phyloP scores from a whole-genome alignment of 2,329 filamentous ascomycete species.

The Periconia sp. region DNA sequence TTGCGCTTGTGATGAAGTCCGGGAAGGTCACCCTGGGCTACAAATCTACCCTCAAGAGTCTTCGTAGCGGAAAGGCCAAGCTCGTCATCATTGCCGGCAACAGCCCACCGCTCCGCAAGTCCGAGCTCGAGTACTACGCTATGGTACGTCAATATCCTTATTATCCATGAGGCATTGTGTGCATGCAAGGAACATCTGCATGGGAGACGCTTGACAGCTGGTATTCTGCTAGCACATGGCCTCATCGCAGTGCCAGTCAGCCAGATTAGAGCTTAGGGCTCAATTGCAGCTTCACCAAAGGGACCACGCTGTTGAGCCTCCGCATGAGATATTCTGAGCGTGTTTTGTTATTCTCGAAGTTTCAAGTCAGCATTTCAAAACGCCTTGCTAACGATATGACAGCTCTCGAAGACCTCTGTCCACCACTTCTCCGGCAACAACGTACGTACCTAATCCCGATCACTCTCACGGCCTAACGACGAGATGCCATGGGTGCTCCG shows the following conservation, averaged over 20 bases:
- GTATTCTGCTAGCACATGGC: too few relatives aligned
- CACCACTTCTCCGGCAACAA: constrained; percentile 99
- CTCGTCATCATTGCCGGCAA: constrained; percentile 95
- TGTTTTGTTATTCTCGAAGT: too few relatives aligned
- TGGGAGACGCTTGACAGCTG: too few relatives aligned
- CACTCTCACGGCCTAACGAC: constrained; percentile 48
- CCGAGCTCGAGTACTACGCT: constrained; percentile 81
- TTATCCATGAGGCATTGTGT: too few relatives aligned
- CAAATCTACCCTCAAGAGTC: constrained; percentile 85
- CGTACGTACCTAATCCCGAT: constrained; percentile 69
- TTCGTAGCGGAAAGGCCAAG: constrained; percentile 97
- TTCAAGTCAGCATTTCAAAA: too few relatives aligned
- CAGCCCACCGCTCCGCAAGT: constrained; percentile 97
- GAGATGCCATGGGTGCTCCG: constrained; percentile 42
- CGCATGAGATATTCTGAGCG: too few relatives aligned
- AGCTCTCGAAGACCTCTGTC: constrained; percentile 85
- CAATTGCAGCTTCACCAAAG: too few relatives aligned
- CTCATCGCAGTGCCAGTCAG: too few relatives aligned
- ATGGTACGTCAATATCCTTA: constrained; percentile 20
- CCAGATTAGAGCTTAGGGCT: too few relatives aligned
- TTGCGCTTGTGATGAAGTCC: constrained; percentile 72
- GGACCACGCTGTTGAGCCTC: too few relatives aligned
- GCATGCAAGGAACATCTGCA: too few relatives aligned
- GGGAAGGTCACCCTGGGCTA: constrained; percentile 88
- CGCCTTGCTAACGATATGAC: constrained; percentile 4